Evolutionary conservation across 2,329 filamentous ascomycete genomes (phyloP).

Genomic region (Akanthomyces muscarius): DNA sequence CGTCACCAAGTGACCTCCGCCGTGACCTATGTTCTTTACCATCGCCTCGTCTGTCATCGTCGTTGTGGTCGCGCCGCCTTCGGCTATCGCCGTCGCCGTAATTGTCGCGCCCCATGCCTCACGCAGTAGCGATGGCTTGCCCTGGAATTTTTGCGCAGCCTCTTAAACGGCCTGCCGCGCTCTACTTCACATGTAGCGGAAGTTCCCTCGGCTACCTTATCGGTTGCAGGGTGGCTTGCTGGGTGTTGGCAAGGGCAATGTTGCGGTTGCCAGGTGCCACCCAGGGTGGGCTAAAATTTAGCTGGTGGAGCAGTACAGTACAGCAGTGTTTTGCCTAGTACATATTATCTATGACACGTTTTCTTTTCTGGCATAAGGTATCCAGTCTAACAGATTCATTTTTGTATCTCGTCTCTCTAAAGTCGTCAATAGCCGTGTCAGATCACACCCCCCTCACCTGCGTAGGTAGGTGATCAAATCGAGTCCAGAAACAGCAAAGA

Average conservation of each 20-base stretch:
- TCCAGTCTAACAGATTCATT: too few relatives aligned
- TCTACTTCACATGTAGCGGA: neutral
- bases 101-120: constrained; percentile 12
- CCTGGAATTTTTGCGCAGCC: neutral
- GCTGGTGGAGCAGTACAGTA: neutral
- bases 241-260: neutral
- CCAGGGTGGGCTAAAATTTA: constrained; percentile 6
- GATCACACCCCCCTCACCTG: too few relatives aligned
- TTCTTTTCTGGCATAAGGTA: too few relatives aligned
- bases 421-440: too few relatives aligned
- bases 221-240: neutral
- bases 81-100: constrained; percentile 9
- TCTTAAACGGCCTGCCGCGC: neutral
- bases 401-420: too few relatives aligned
- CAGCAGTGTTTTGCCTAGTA: too few relatives aligned
- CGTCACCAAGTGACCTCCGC: constrained; percentile 15
- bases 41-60: neutral
- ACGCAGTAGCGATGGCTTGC: neutral
- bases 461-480: too few relatives aligned
- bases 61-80: constrained; percentile 4
- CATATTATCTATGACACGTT: too few relatives aligned
- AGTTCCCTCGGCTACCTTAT: neutral
- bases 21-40: constrained; percentile 4
- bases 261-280: neutral
- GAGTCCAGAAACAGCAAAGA: too few relatives aligned